Percentiles rank a stretch among this genome's conserved stretches.
phyloP scores from a whole-genome alignment of 805 yeast species.

The Wickerhamomyces queroliae region DNA sequence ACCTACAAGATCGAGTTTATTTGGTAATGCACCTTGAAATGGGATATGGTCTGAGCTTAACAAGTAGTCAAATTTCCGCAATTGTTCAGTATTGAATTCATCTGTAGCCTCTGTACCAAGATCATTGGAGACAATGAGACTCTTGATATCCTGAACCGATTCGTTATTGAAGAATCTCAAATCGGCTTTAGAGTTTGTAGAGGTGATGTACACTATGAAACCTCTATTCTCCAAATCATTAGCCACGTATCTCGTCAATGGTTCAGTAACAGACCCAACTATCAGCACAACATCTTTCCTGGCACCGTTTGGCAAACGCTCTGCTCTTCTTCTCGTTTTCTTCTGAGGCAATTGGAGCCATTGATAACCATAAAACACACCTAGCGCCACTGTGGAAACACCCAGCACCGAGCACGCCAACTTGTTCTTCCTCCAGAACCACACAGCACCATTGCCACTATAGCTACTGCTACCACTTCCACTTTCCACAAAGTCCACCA shows the following conservation, averaged over 20 bases:
- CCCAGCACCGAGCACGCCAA: not conserved
- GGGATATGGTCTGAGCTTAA: constrained; percentile 52
- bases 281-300: constrained; percentile 70
- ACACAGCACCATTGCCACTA: too few species aligned
- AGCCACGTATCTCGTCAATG: constrained; percentile 62
- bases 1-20: constrained; percentile 52
- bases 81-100: constrained; percentile 36
- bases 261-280: constrained; percentile 74
- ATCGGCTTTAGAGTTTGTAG: constrained; percentile 27
- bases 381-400: not conserved
- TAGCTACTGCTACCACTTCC: too few species aligned
- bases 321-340: constrained; percentile 44
- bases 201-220: constrained; percentile 71
- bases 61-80: constrained; percentile 42
- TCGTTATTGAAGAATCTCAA: constrained; percentile 47
- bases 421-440: not conserved
- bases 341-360: not conserved
- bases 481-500: not conserved
- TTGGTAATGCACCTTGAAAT: constrained; percentile 52
- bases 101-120: constrained; percentile 30
- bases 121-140: constrained; percentile 47
- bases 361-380: not conserved
- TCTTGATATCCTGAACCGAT: constrained; percentile 63
- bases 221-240: constrained; percentile 75
- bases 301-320: constrained; percentile 60